phyloP scores from a whole-genome alignment of 345 rosid genomes.

The Lepidium africanum region DNA sequence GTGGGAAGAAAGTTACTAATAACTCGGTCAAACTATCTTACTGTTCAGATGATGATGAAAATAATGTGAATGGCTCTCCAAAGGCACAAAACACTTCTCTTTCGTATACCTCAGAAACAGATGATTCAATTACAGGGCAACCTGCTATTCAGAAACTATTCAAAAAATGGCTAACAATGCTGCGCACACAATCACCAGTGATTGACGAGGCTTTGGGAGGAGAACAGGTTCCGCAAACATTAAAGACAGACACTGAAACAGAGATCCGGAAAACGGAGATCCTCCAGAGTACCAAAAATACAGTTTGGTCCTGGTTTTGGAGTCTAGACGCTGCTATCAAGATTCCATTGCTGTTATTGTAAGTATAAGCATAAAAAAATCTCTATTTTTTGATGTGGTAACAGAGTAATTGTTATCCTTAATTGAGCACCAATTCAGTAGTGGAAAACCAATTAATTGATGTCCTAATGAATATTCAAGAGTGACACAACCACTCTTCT shows the following conservation, averaged over 20 bases:
- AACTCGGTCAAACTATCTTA: conserved; percentile 62
- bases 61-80: conserved; percentile 42
- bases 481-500: neutral
- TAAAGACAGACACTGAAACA: conserved; percentile 25
- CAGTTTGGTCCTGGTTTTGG: conserved; percentile 52
- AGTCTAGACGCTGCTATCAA: conserved; percentile 63
- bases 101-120: conserved; percentile 56
- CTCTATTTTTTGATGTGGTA: neutral
- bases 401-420: neutral
- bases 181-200: conserved; percentile 49
- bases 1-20: conserved; percentile 46
- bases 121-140: conserved; percentile 46
- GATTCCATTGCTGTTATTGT: conserved; percentile 66
- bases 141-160: conserved; percentile 71
- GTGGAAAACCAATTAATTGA: neutral
- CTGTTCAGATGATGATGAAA: conserved; percentile 56
- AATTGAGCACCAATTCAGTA: neutral
- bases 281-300: conserved; percentile 8
- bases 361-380: conserved; percentile 33
- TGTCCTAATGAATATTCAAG: neutral
- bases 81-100: conserved; percentile 51
- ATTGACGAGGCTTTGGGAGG: conserved; percentile 46
- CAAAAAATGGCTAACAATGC: conserved; percentile 69
- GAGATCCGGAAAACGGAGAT: conserved; percentile 34
- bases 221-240: conserved; percentile 34